Evolutionary conservation across 2,329 filamentous ascomycete species (phyloP).

Genomic region (Neofusicoccum parvum): DNA sequence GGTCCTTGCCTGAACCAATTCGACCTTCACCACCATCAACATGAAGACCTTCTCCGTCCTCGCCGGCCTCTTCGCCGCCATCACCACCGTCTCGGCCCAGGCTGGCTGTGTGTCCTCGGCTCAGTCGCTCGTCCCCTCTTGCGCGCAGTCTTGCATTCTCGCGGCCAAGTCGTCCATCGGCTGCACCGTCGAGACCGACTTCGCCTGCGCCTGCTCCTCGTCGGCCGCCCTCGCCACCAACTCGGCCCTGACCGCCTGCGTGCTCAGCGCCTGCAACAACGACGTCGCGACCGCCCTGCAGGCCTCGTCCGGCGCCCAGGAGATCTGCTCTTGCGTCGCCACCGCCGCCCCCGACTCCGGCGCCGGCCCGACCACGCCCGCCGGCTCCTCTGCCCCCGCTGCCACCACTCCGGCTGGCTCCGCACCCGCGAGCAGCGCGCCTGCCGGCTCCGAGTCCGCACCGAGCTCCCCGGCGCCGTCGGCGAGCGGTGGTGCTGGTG

Average conservation of each 20-base stretch:
- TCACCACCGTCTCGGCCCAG: neutral
- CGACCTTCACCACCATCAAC: neutral
- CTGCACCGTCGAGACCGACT: conserved; percentile 1
- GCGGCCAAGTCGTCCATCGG: neutral
- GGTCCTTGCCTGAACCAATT: no score
- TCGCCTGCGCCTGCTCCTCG: conserved; percentile 1
- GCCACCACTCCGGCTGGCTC: neutral
- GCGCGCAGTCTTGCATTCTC: no score
- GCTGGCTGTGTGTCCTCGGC: neutral
- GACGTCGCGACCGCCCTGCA: no score
- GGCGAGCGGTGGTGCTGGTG: neutral
- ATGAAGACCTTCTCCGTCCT: neutral
- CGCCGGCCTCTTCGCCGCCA: neutral
- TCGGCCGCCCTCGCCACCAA: neutral
- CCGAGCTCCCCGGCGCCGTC: neutral
- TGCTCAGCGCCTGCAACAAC: neutral
- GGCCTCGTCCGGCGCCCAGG: conserved; percentile 1
- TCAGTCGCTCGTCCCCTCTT: no score
- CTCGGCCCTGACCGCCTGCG: neutral
- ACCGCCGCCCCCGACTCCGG: neutral
- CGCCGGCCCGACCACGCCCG: neutral
- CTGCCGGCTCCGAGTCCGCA: neutral
- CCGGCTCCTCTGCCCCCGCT: neutral
- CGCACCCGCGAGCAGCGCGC: neutral
- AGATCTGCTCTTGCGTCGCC: neutral